Evolutionary conservation across 2,329 filamentous ascomycete genomes (phyloP), one percentile per base, ranked within the genome.

Genomic region (Neonectria magnoliae): DNA sequence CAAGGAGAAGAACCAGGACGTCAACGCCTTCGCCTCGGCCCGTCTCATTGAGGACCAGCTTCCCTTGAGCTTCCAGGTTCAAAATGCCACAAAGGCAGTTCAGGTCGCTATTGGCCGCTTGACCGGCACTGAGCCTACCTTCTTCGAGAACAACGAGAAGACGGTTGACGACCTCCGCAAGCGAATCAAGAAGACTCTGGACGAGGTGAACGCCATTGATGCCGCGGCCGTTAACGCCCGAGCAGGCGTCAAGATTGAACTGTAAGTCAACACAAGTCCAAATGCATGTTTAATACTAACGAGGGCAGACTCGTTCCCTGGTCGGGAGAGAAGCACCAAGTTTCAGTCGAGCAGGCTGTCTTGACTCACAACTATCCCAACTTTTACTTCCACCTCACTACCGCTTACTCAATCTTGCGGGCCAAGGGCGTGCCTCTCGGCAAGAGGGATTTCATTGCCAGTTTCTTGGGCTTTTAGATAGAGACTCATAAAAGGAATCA

Each of bases 331-430:
- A 66, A 63, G 5, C 60, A 64, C 29, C 54, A 66, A 25, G 48
- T 68, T 11, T 45, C 66, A 2, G 66, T 66, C 52, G 62, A 60
- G 33, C 50, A 54, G 14, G 66, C 67, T 22, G 33, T 66, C n/a
- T 41, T 68, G 18, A 55, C 20, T 4, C 66, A 69, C 36, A 62
- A 60, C 29, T 65, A 62, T 25, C 57, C 63, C 36, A 69, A 69
- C 60, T 66, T 69, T 29, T 69, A 68, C 58, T 69, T 69, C 42
- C 67, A 69, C 20, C 56, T 69, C 1, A 65, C 67, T n/a, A 68
- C 67, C 5, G 67, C 45, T 1, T 69, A 69, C 44, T 68, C 65
- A 22, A 69, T 69, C 42, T 44, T 69, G 25, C 55, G 67, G 25
- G 67, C 60, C 29, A 64, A 69, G 44, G 67, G 67, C n/a, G 67